Evolutionary conservation across 192 early-diverging fungal species (phyloP).

Genomic region (Gryganskiella cystojenkinii): DNA sequence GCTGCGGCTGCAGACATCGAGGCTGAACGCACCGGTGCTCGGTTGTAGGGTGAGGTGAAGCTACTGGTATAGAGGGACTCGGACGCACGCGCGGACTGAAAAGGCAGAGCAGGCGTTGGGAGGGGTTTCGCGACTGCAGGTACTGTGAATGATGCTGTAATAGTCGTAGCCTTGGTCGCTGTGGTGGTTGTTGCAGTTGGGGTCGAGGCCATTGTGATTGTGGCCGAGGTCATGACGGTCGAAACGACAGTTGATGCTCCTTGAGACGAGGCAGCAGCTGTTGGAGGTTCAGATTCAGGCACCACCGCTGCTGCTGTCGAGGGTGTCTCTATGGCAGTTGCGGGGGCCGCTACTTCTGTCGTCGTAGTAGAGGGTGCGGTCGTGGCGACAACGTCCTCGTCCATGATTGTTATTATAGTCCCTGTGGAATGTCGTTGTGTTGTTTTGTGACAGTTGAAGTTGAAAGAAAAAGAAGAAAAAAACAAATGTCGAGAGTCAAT

Average conservation of each 20-base stretch:
- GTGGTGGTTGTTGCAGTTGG: neutral
- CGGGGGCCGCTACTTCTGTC: no score
- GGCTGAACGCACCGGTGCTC: slow-evolving; percentile 28
- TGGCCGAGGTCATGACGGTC: neutral
- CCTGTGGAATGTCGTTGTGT: no score
- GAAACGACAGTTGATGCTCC: neutral
- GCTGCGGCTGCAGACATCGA: slow-evolving; percentile 33
- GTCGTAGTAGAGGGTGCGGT: no score
- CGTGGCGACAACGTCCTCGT: no score
- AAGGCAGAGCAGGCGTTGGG: slow-evolving; percentile 40
- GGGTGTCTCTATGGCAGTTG: no score
- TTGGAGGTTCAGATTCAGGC: neutral
- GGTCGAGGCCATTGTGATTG: neutral
- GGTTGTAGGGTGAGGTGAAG: slow-evolving; percentile 20
- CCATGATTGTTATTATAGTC: no score
- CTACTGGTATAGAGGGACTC: slow-evolving; percentile 40
- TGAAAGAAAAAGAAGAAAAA: no score
- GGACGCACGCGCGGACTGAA: slow-evolving; percentile 48
- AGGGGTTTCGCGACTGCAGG: slow-evolving; percentile 49
- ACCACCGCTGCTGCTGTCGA: no score
- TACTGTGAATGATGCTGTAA: slow-evolving; percentile 42
- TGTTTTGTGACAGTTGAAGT: no score
- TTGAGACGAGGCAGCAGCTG: neutral
- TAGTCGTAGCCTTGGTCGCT: slow-evolving; percentile 6
- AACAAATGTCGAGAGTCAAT: no score